Percentiles rank a stretch among this genome's conserved stretches.
Evolutionary conservation across 2,329 filamentous ascomycete species (phyloP).

Genomic region (Pezicula radicicola): DNA sequence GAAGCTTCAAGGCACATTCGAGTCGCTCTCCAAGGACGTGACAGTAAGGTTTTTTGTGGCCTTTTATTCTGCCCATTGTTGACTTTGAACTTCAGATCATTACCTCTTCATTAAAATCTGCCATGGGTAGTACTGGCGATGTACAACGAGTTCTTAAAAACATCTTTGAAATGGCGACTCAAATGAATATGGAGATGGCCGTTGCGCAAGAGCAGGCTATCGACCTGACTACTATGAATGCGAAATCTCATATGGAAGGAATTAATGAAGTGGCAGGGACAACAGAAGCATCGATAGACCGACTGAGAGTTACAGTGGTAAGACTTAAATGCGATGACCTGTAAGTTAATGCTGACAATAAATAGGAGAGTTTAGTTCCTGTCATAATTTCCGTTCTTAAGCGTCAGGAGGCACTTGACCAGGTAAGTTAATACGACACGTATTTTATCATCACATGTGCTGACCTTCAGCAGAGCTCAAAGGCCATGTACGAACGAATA

Average conservation of each 20-base stretch:
- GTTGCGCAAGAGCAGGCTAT: constrained; percentile 24
- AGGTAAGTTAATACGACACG: constrained; percentile 10
- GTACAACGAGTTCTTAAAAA: constrained; percentile 12
- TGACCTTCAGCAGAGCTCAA: constrained; percentile 16
- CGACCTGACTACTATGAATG: constrained; percentile 12
- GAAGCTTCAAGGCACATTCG: constrained; percentile 19
- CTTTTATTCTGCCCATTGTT: neutral
- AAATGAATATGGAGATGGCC: constrained; percentile 24
- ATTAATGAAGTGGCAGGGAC: constrained; percentile 18
- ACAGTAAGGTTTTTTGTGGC: constrained; percentile 11
- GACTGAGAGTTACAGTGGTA: constrained; percentile 17
- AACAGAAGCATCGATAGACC: constrained; percentile 14
- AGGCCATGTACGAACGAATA: constrained; percentile 13
- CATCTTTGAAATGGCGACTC: constrained; percentile 11
- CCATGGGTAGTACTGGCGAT: constrained; percentile 7
- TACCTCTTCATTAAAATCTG: constrained; percentile 11
- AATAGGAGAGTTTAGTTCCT: constrained; percentile 14
- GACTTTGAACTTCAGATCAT: constrained; percentile 12
- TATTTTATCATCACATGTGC: neutral
- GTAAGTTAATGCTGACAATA: neutral
- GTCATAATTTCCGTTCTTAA: constrained; percentile 16
- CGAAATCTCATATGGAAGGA: constrained; percentile 13
- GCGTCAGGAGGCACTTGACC: constrained; percentile 19
- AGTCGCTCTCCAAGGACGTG: constrained; percentile 16
- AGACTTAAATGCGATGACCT: neutral